Percentiles rank a stretch among this genome's conserved stretches.
Conservation (phyloP, 2,329 filamentous ascomycete species). For the Cercospora sp. region DNA sequence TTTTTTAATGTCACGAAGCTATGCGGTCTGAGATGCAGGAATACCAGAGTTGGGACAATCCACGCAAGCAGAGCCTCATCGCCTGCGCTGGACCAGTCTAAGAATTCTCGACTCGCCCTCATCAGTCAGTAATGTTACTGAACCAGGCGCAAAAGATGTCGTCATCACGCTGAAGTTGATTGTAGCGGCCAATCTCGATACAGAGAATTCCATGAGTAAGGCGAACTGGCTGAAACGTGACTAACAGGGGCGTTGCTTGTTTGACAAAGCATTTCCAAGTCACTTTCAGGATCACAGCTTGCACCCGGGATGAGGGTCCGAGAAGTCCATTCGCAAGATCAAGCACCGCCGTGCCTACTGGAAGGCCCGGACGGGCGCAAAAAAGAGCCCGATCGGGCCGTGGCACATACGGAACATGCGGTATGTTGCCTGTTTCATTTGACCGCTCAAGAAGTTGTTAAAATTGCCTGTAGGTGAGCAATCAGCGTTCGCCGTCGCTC, state of each 20-base stretch:
- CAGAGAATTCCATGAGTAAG: conserved; percentile 6
- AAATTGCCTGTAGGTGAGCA: background rate
- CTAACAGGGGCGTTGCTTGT: conserved; percentile 5
- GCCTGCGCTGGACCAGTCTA: background rate
- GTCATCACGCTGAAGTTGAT: background rate
- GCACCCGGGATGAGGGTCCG: background rate
- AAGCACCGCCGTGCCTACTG: background rate
- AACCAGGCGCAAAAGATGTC: background rate
- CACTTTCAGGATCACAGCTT: background rate
- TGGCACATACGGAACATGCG: background rate
- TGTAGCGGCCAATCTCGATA: background rate
- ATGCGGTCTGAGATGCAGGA: background rate
- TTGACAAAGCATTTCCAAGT: background rate
- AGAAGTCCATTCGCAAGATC: background rate
- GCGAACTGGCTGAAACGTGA: conserved; percentile 1
- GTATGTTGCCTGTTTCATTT: background rate
- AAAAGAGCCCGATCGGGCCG: background rate
- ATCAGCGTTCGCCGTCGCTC: background rate
- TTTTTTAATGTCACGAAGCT: background rate
- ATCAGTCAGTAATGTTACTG: background rate
- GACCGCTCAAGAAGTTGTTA: background rate
- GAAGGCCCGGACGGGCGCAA: background rate
- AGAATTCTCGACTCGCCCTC: background rate
- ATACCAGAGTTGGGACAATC: background rate
- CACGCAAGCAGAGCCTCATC: background rate